Base-by-base conservation (phyloP, 2,329 filamentous ascomycete genomes). In the Clonostachys sp. region DNA sequence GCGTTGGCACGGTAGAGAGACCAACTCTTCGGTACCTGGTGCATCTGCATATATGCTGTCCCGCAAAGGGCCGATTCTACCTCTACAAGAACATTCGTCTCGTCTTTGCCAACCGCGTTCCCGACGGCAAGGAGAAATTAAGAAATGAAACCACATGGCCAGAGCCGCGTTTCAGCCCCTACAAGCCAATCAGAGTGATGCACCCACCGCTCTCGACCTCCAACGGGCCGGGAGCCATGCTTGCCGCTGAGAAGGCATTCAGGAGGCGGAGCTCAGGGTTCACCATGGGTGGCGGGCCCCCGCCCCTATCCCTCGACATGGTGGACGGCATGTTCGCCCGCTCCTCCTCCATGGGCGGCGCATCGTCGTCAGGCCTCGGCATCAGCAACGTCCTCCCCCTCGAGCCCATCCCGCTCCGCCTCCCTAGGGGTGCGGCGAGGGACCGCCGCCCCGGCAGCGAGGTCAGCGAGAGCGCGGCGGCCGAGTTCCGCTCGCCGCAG, bases 51-150 rank as follows among this genome's bases (percentile, higher is more conserved):
- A 94, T 99, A 48, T 97, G 92, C 67, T 92, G 86, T 58, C 87
- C 90, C 1, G 82, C 85, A 1, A 87, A 85, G 53, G 90, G 89
- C 6, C 83, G 91, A 12, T 95, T 85, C 63, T 97, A 91, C 58
- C 74, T 99, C 6, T 94, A 97, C 71, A 95, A 94, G 58, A 90
- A 83, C 57, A 87, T 97, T 49, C 84, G 94, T 13, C 89, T 97
- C 35, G 92, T 99, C 4, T 99, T 99, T 63, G 94, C 94, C 46
- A 97, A 97, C 61, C 83, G 94, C 24, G 92, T 96, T 0, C 92
- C 94, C 0, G 94, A 97, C 57, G 92, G 90, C 39, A 96, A 96
- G 62, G 92, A 97, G 66, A 92, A 86, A 60, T 75, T 99, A 38
- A 80, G 86, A 34, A 96, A 95, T 59, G 94, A 99, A 63, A 86